Conservation (phyloP, 2,329 filamentous ascomycete genomes). For the Huntiella savannae region DNA sequence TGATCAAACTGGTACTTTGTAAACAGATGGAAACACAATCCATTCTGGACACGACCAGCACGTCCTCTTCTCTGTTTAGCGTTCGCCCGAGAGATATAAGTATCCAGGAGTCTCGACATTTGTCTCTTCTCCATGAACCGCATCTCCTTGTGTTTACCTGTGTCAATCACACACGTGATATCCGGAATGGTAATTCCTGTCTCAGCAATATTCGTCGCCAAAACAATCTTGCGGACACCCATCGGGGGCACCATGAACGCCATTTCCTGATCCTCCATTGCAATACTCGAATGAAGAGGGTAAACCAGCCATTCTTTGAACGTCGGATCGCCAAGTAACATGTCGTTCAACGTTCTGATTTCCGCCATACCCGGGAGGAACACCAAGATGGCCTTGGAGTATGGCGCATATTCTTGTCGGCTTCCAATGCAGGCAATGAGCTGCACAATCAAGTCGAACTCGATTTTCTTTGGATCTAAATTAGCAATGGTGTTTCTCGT, state of each 20-base stretch:
- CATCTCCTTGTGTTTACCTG: constrained; percentile 95
- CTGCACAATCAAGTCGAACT: constrained; percentile 69
- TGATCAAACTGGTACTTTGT: constrained; percentile 76
- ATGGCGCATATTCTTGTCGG: constrained; percentile 44
- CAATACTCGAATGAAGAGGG: constrained; percentile 82
- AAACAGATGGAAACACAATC: constrained; percentile 89
- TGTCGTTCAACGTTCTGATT: constrained; percentile 72
- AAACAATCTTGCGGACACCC: constrained; percentile 76
- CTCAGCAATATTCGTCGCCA: constrained; percentile 95
- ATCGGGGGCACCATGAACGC: constrained; percentile 73
- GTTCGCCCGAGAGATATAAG: constrained; percentile 88
- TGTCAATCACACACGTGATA: constrained; percentile 90
- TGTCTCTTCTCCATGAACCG: constrained; percentile 86
- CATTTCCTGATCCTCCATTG: constrained; percentile 87
- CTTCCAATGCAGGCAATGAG: constrained; percentile 60
- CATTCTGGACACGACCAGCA: constrained; percentile 87
- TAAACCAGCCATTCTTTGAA: constrained; percentile 77
- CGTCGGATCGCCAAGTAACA: constrained; percentile 55
- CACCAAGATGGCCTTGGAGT: constrained; percentile 80
- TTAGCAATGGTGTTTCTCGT: constrained; percentile 57
- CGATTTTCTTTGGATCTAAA: constrained; percentile 80
- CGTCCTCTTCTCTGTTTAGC: constrained; percentile 86
- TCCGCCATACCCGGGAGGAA: constrained; percentile 92
- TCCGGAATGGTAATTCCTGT: constrained; percentile 98
- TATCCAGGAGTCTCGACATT: constrained; percentile 75